Percentiles rank a stretch among this genome's conserved stretches.
Evolutionary conservation across 306 rosid genomes (phyloP).

Genomic region (Gleditsia sinensis): DNA sequence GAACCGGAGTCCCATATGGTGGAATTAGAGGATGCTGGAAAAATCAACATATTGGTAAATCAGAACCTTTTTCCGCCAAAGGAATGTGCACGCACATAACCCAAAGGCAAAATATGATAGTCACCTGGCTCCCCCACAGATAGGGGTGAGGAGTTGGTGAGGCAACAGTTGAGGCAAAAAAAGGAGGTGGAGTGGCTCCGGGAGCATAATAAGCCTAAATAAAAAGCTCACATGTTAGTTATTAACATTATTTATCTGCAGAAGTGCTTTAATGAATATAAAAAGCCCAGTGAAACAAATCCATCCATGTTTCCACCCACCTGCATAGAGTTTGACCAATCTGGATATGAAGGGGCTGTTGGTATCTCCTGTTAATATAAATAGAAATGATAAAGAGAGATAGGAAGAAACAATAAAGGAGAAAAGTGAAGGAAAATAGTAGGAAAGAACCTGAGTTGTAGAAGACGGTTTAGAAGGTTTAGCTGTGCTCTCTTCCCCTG

Average conservation of each 20-base stretch:
- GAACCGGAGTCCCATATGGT: slow-evolving; percentile 95
- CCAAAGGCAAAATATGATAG: slow-evolving; percentile 12
- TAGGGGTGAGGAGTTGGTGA: slow-evolving; percentile 90
- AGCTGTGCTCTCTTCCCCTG: slow-evolving; percentile 87
- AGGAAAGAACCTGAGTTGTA: slow-evolving; percentile 62
- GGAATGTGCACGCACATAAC: slow-evolving; percentile 5
- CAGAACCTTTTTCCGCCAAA: background rate
- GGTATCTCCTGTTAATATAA: slow-evolving; percentile 65
- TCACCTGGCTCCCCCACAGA: slow-evolving; percentile 96
- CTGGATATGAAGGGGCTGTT: slow-evolving; percentile 71
- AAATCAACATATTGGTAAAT: slow-evolving; percentile 20
- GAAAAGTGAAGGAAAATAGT: background rate
- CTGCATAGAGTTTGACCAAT: slow-evolving; percentile 97
- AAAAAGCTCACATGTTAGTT: slow-evolving; percentile 41
- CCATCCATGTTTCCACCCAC: slow-evolving; percentile 44
- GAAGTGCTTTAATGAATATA: slow-evolving; percentile 3
- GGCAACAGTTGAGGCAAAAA: slow-evolving; percentile 86
- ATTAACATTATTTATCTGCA: slow-evolving; percentile 16
- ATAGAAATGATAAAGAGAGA: slow-evolving; percentile 1
- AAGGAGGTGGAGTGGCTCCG: slow-evolving; percentile 91
- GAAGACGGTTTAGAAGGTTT: slow-evolving; percentile 71
- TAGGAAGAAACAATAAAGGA: background rate
- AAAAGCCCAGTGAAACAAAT: slow-evolving; percentile 14
- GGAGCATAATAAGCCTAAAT: slow-evolving; percentile 90
- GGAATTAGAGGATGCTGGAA: slow-evolving; percentile 92